These are phyloP conservation scores for Begonia masoniana DNA, from an alignment of 306 rosid genomes.

Conservation along the genomic window DNA sequence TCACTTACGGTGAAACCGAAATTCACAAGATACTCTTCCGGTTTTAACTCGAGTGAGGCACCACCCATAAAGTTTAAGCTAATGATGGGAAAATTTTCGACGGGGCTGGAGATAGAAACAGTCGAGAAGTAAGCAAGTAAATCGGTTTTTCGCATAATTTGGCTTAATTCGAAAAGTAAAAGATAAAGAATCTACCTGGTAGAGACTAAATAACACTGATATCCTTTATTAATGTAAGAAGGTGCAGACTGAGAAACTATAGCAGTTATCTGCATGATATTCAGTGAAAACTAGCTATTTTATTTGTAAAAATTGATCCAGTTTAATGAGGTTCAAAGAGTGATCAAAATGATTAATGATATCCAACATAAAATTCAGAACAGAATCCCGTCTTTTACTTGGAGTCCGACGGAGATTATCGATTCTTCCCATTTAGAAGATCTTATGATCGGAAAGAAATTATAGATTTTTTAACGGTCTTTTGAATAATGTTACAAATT, in stretches of 20 bases:
- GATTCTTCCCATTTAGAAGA: no score
- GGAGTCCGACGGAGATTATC: no score
- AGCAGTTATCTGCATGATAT: slow-evolving; percentile 35
- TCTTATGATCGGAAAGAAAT: no score
- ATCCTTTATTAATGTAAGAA: slow-evolving; percentile 50
- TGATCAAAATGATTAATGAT: not conserved
- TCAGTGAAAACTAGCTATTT: no score
- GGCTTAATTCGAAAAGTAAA: no score
- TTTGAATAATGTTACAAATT: no score
- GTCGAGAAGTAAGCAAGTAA: no score
- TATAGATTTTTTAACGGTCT: no score
- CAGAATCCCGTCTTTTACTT: no score
- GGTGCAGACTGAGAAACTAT: slow-evolving; percentile 45
- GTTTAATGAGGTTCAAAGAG: slow-evolving; percentile 4
- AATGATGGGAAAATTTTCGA: slow-evolving; percentile 53
- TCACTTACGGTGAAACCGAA: slow-evolving; percentile 6
- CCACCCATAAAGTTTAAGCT: slow-evolving; percentile 76
- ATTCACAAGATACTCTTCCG: slow-evolving; percentile 68
- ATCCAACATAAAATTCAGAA: no score
- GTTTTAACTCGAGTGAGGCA: slow-evolving; percentile 77
- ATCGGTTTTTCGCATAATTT: no score
- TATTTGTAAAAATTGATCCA: slow-evolving; percentile 8
- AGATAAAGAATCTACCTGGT: slow-evolving; percentile 37
- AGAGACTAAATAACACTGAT: slow-evolving; percentile 65
- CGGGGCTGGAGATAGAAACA: slow-evolving; percentile 23